Evolutionary conservation across 2,329 filamentous ascomycete species (phyloP).

Genomic region (Calonectria hawksworthii): DNA sequence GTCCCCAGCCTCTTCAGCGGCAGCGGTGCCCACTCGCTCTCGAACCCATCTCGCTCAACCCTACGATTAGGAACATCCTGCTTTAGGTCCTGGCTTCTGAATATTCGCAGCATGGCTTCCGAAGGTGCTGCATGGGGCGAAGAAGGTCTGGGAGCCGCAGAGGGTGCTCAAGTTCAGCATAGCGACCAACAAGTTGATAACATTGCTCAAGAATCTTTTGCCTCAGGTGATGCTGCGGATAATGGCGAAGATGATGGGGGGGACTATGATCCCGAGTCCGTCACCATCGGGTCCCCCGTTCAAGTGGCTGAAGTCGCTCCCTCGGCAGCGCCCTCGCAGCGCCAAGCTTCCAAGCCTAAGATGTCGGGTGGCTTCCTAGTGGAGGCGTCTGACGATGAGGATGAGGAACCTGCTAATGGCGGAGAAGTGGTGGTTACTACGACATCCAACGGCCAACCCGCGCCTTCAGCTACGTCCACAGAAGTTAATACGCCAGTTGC

Average conservation of each 20-base stretch:
- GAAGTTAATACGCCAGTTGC: conserved; percentile 39
- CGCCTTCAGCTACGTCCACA: conserved; percentile 36
- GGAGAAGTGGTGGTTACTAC: conserved; percentile 28
- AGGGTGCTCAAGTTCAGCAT: conserved; percentile 69
- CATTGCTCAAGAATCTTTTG: conserved; percentile 61
- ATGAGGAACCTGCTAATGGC: conserved; percentile 50
- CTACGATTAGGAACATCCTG: conserved; percentile 12
- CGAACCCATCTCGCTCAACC: conserved; percentile 13
- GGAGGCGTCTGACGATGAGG: conserved; percentile 72
- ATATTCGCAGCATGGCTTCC: conserved; percentile 51
- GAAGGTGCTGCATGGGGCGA: conserved; percentile 64
- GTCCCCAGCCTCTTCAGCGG: conserved; percentile 19
- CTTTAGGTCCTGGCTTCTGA: conserved; percentile 2
- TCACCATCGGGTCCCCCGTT: conserved; percentile 59
- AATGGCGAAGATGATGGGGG: conserved; percentile 66
- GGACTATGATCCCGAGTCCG: conserved; percentile 72
- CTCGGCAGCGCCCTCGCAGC: conserved; percentile 46
- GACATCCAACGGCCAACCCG: conserved; percentile 32
- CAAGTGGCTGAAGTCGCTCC: conserved; percentile 52
- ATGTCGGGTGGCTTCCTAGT: conserved; percentile 72
- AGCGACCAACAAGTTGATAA: conserved; percentile 69
- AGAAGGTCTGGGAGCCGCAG: conserved; percentile 67
- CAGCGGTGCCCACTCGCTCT: conserved; percentile 15
- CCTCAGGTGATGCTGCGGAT: conserved; percentile 63
- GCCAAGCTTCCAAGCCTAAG: conserved; percentile 65